phyloP scores from a whole-genome alignment of 305 asterid species.

The Solanum chacoense region DNA sequence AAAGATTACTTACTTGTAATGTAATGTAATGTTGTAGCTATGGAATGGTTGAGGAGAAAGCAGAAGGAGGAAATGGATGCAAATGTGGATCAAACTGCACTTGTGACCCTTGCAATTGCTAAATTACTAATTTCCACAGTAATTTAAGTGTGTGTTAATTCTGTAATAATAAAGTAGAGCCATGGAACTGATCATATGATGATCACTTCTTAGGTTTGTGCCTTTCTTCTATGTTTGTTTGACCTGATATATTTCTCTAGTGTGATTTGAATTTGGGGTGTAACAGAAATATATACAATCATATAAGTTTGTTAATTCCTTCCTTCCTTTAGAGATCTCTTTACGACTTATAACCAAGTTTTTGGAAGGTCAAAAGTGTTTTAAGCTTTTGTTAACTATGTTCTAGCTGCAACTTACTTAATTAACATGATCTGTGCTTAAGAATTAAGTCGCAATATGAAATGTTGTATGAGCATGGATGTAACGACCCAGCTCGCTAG shows the following conservation, averaged over 20 bases:
- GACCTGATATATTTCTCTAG: background rate
- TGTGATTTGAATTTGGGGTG: background rate
- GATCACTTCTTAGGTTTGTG: background rate
- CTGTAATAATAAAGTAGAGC: background rate
- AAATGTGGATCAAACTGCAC: background rate
- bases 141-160: background rate
- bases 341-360: background rate
- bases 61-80: background rate
- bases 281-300: background rate
- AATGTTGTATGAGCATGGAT: background rate
- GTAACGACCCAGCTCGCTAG: background rate
- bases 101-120: slow-evolving; percentile 6
- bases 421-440: background rate
- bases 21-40: background rate
- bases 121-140: background rate
- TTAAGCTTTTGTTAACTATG: background rate
- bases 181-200: background rate
- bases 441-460: background rate
- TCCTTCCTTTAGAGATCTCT: background rate
- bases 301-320: background rate
- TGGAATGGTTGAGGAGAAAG: background rate
- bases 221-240: background rate
- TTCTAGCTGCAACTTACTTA: background rate
- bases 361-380: background rate
- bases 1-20: background rate